These are phyloP conservation scores for Priceomyces carsonii DNA, from an alignment of 805 yeast species.

Conservation along the genomic window DNA sequence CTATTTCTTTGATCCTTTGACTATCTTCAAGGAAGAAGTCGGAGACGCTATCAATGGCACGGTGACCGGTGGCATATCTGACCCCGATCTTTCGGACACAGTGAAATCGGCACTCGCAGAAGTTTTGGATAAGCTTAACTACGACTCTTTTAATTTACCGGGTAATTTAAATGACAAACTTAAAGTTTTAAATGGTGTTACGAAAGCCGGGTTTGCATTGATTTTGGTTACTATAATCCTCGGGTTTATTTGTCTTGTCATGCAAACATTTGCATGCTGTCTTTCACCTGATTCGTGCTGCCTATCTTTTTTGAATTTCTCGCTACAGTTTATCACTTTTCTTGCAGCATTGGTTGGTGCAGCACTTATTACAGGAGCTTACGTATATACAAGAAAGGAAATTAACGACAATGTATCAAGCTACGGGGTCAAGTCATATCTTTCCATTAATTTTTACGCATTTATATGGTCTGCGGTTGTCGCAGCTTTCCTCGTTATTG, in stretches of 20 bases:
- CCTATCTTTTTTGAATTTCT: conserved; percentile 46
- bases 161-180: conserved; percentile 48
- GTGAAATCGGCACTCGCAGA: conserved; percentile 19
- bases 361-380: conserved; percentile 67
- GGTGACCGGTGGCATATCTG: conserved; percentile 22
- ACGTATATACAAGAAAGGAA: conserved; percentile 45
- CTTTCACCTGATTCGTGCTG: conserved; percentile 45
- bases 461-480: conserved; percentile 65
- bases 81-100: conserved; percentile 13
- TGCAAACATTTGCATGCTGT: conserved; percentile 44
- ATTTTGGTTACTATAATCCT: conserved; percentile 31
- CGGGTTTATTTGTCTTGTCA: conserved; percentile 49
- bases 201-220: conserved; percentile 56
- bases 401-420: conserved; percentile 48
- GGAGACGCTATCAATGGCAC: conserved; percentile 23
- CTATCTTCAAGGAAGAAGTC: conserved; percentile 33
- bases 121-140: conserved; percentile 22
- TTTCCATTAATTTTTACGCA: conserved; percentile 56
- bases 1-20: conserved; percentile 56
- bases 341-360: conserved; percentile 48
- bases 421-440: conserved; percentile 56
- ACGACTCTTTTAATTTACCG: conserved; percentile 51
- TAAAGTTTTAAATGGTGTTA: conserved; percentile 44
- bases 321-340: conserved; percentile 46
- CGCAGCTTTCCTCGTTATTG: conserved; percentile 35